These are phyloP conservation scores for Citrus sp. DNA, from an alignment of 345 rosid genomes.

Conservation along the genomic window DNA sequence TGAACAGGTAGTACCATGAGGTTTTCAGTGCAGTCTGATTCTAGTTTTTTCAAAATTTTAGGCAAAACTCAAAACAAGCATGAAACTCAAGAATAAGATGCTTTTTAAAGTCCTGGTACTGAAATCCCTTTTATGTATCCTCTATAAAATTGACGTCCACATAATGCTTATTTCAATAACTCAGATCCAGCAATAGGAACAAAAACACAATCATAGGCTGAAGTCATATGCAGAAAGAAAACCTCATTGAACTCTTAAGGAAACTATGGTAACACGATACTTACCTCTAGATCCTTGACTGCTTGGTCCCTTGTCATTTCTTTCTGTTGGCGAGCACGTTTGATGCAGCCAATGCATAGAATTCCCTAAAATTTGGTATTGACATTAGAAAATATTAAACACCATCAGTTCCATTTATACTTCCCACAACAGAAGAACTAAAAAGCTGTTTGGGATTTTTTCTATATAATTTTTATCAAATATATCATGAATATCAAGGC, in stretches of 20 bases:
- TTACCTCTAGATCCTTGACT: conserved; percentile 76
- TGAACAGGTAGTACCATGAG: neutral
- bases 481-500: neutral
- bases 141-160: neutral
- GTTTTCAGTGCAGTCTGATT: neutral
- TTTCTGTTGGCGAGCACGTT: conserved; percentile 69
- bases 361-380: conserved; percentile 51
- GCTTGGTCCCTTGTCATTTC: conserved; percentile 81
- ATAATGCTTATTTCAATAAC: neutral
- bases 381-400: neutral
- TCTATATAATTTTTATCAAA: neutral
- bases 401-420: neutral
- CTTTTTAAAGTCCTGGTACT: neutral
- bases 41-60: neutral
- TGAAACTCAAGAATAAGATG: neutral
- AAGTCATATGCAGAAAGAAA: neutral
- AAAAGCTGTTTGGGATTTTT: neutral
- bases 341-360: conserved; percentile 82
- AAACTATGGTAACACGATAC: conserved; percentile 10
- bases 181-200: neutral
- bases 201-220: neutral
- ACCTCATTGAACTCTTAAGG: neutral
- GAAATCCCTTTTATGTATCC: neutral
- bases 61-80: neutral
- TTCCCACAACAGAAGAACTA: neutral